phyloP scores from a whole-genome alignment of 345 rosid species.

The Cochlearia excelsa region DNA sequence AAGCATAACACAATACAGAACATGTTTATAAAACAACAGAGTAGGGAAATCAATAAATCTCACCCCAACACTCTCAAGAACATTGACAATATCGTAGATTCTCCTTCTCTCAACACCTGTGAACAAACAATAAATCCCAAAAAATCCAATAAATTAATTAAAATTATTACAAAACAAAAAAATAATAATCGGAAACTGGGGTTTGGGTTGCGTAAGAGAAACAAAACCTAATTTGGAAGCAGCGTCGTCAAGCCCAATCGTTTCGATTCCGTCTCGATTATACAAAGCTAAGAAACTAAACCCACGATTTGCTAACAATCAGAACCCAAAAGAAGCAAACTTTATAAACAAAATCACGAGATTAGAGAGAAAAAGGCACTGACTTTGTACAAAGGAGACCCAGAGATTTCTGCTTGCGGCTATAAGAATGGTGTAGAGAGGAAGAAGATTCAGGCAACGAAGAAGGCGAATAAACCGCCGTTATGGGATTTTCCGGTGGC shows the following conservation, averaged over 20 bases:
- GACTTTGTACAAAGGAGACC: constrained; percentile 91
- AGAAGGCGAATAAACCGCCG: constrained; percentile 30
- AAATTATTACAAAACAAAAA: not conserved
- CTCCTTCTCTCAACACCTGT: constrained; percentile 86
- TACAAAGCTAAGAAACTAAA: constrained; percentile 74
- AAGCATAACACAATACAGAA: not conserved
- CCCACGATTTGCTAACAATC: not conserved
- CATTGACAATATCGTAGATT: constrained; percentile 85
- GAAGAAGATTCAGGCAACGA: constrained; percentile 47
- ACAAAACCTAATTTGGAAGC: constrained; percentile 62
- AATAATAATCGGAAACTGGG: not conserved
- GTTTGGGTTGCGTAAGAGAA: no score
- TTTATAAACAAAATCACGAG: not conserved
- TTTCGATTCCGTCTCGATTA: constrained; percentile 59
- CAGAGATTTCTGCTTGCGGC: constrained; percentile 86
- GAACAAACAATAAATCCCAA: not conserved
- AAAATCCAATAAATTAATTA: constrained; percentile 7
- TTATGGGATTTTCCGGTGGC: constrained; percentile 18
- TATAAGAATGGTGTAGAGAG: constrained; percentile 55
- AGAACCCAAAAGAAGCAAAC: constrained; percentile 5
- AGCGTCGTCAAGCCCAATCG: constrained; percentile 81
- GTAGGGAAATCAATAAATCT: constrained; percentile 23
- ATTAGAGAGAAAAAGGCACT: not conserved
- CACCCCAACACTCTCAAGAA: constrained; percentile 86
- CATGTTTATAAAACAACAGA: not conserved